phyloP scores from a whole-genome alignment of 1,139 yeast species.

The Zygosaccharomyces sapae region DNA sequence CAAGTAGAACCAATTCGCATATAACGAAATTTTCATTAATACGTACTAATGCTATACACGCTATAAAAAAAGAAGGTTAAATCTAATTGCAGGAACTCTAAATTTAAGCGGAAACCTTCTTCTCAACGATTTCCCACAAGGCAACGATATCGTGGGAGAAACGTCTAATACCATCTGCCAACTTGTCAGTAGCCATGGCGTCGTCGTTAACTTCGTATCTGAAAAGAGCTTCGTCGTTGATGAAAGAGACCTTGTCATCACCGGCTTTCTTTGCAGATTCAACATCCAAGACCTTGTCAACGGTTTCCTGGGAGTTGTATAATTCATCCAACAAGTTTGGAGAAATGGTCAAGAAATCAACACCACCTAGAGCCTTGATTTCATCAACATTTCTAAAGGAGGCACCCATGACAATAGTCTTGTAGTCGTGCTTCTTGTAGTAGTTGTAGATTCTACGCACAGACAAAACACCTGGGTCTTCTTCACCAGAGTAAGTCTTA shows the following conservation, averaged over 20 bases:
- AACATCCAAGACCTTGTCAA: slow-evolving; percentile 77
- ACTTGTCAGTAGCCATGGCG: slow-evolving; percentile 98
- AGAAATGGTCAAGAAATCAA: slow-evolving; percentile 92
- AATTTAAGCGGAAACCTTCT: slow-evolving; percentile 51
- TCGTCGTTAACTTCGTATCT: slow-evolving; percentile 91
- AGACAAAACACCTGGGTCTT: slow-evolving; percentile 94
- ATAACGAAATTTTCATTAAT: slow-evolving; percentile 4
- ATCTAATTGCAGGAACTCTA: neutral
- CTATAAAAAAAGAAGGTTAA: slow-evolving; percentile 2
- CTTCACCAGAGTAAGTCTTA: slow-evolving; percentile 69
- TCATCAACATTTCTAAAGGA: slow-evolving; percentile 98
- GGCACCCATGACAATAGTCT: slow-evolving; percentile 99
- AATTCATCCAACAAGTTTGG: slow-evolving; percentile 91
- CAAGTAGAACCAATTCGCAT: slow-evolving; percentile 9
- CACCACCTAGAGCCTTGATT: slow-evolving; percentile 95
- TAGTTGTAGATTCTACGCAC: slow-evolving; percentile 89
- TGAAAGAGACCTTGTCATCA: slow-evolving; percentile 68
- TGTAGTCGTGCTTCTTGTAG: slow-evolving; percentile 95
- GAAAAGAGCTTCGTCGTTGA: slow-evolving; percentile 85
- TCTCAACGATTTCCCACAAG: slow-evolving; percentile 71
- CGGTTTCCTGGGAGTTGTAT: slow-evolving; percentile 66
- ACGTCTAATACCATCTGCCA: slow-evolving; percentile 95
- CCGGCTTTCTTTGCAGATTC: slow-evolving; percentile 49
- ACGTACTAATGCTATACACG: slow-evolving; percentile 6
- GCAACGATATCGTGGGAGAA: slow-evolving; percentile 93